phyloP scores from a whole-genome alignment of 2,329 filamentous ascomycete species.

The Penicillium brevicompactum region DNA sequence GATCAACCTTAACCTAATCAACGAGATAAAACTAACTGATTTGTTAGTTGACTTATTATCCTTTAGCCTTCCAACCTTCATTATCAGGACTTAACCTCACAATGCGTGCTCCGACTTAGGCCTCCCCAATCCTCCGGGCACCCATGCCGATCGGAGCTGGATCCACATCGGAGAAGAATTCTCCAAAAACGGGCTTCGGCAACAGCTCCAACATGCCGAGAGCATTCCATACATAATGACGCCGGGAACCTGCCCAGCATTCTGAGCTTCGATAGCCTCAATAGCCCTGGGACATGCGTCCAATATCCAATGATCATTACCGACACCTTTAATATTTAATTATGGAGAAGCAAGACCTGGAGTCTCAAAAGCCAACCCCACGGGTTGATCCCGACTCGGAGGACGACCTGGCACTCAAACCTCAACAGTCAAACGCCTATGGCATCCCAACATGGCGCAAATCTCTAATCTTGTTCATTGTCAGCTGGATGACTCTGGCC shows the following conservation, averaged over 20 bases:
- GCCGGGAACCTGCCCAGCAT: not conserved
- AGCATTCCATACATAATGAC: constrained; percentile 1
- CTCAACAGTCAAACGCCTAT: constrained; percentile 22
- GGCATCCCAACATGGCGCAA: constrained; percentile 41
- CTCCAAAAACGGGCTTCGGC: constrained; percentile 5
- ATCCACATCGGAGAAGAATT: constrained; percentile 1
- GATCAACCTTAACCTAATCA: no score
- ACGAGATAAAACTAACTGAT: no score
- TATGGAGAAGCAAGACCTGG: constrained; percentile 18
- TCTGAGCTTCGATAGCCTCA: not conserved
- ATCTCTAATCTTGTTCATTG: constrained; percentile 43
- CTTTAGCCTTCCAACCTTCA: no score
- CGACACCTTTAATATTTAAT: not conserved
- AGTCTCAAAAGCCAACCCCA: constrained; percentile 17
- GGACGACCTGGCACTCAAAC: constrained; percentile 8
- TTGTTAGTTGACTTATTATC: no score
- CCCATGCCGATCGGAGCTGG: not conserved
- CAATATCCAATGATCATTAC: not conserved
- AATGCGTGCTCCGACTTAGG: not conserved
- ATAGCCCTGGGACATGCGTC: not conserved
- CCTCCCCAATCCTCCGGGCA: not conserved
- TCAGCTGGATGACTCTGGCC: constrained; percentile 46
- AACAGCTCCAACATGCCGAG: constrained; percentile 2
- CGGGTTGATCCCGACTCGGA: constrained; percentile 17
- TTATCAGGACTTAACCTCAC: no score